Evolutionary conservation across 169 alveolate genomes (phyloP).

Genomic region (Eimeria tenella): DNA sequence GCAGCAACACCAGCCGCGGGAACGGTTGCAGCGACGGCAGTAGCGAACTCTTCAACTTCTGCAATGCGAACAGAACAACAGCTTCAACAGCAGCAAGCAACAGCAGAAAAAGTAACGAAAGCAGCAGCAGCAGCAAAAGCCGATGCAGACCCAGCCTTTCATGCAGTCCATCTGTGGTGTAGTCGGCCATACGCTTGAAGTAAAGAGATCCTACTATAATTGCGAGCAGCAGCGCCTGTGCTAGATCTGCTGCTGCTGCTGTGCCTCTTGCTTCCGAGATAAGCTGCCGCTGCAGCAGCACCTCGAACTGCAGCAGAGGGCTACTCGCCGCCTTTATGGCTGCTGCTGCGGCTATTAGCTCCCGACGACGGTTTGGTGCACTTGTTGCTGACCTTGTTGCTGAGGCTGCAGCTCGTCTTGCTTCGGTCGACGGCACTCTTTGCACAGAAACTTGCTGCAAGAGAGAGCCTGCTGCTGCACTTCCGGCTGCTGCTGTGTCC

Average conservation of each 20-base stretch:
- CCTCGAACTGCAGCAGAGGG: constrained; percentile 14
- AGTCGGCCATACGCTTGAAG: neutral
- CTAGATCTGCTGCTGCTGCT: neutral
- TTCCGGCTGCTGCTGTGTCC: neutral
- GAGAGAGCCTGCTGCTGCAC: neutral
- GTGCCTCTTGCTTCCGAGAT: constrained; percentile 38
- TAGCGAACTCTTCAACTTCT: too few relatives aligned
- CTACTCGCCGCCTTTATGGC: neutral
- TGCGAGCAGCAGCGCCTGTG: constrained; percentile 29
- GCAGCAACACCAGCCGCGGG: too few relatives aligned
- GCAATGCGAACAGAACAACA: too few relatives aligned
- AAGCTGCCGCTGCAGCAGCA: constrained; percentile 22
- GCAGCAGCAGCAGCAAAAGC: neutral
- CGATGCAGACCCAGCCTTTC: constrained; percentile 55
- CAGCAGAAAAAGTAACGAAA: neutral
- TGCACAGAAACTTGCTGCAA: neutral
- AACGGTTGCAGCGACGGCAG: too few relatives aligned
- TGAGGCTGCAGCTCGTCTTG: neutral
- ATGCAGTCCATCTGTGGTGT: constrained; percentile 13
- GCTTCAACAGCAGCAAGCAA: too few relatives aligned
- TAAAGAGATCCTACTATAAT: constrained; percentile 34
- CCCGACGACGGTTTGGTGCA: neutral
- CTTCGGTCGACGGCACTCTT: neutral
- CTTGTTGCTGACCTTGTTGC: neutral
- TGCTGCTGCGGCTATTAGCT: constrained; percentile 3